phyloP scores from a whole-genome alignment of 2,329 filamentous ascomycete genomes.

The Apiospora saccharicola region DNA sequence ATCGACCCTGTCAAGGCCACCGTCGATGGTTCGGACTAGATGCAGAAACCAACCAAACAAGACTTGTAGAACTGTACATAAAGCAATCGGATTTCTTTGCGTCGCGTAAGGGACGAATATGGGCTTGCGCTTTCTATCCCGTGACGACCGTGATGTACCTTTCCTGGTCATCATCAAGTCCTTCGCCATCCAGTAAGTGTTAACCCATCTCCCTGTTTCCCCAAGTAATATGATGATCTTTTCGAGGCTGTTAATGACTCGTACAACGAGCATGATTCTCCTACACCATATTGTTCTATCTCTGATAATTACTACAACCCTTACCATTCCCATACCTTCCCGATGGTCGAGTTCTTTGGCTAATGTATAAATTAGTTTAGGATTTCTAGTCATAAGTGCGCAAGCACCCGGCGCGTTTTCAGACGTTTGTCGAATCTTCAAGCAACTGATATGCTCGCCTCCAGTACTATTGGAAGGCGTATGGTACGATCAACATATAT shows the following conservation, averaged over 20 bases:
- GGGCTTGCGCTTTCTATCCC: background rate
- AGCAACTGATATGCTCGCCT: background rate
- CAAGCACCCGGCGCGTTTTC: background rate
- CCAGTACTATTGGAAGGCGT: background rate
- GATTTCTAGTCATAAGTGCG: background rate
- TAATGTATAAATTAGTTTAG: background rate
- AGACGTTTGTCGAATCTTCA: no score
- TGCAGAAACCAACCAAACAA: background rate
- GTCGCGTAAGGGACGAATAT: conserved; percentile 16
- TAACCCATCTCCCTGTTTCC: background rate
- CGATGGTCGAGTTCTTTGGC: background rate
- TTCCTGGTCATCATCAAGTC: conserved; percentile 9
- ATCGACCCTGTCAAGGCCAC: conserved; percentile 70
- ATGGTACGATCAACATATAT: background rate
- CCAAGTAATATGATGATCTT: conserved; percentile 22
- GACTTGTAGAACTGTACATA: conserved; percentile 28
- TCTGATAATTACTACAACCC: conserved; percentile 2
- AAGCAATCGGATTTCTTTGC: conserved; percentile 28
- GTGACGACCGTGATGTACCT: conserved; percentile 10
- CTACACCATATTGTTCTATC: conserved; percentile 26
- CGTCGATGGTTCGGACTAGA: conserved; percentile 43
- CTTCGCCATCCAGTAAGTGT: conserved; percentile 3
- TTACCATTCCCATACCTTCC: background rate
- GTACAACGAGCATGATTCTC: conserved; percentile 24
- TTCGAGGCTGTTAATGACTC: conserved; percentile 27